Conservation (phyloP, 805 yeast genomes). For the Metschnikowia noctiluminum region DNA sequence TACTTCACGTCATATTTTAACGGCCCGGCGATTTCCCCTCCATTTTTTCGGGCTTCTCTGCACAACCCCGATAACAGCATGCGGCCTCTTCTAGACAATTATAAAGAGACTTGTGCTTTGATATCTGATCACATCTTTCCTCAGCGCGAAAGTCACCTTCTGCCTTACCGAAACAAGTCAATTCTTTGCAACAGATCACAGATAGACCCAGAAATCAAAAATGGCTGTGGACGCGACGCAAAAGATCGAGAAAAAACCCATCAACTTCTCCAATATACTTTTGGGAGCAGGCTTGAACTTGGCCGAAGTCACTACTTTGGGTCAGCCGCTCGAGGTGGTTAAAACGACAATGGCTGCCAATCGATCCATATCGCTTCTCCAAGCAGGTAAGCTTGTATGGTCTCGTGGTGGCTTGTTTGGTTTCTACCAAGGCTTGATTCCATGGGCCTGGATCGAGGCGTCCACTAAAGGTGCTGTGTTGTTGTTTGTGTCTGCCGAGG, state of each 20-base stretch:
- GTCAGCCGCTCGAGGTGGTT: conserved; percentile 94
- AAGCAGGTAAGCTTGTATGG: conserved; percentile 77
- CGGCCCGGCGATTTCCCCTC: too few species aligned
- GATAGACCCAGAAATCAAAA: background rate
- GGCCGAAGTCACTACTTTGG: conserved; percentile 81
- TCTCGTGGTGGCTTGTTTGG: conserved; percentile 90
- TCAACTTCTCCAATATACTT: conserved; percentile 83
- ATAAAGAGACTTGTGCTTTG: too few species aligned
- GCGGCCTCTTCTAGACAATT: too few species aligned
- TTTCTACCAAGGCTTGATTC: conserved; percentile 95
- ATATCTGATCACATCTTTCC: too few species aligned
- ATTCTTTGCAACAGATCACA: background rate
- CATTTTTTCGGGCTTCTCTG: too few species aligned
- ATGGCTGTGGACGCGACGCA: conserved; percentile 4
- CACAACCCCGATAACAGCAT: too few species aligned
- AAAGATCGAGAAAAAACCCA: conserved; percentile 70
- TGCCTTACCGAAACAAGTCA: background rate
- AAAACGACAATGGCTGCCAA: conserved; percentile 99
- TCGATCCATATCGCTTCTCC: conserved; percentile 62
- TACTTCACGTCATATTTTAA: too few species aligned
- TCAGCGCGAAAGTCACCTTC: too few species aligned
- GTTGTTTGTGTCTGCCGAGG: conserved; percentile 87
- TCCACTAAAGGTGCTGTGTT: conserved; percentile 98
- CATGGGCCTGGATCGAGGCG: conserved; percentile 99
- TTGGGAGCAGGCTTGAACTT: conserved; percentile 91